A percentile compares a stretch with the other conserved stretches of the same genome.
These are phyloP conservation scores for Lepraria neglecta DNA, from an alignment of 495 filamentous ascomycete species.

Conservation along the genomic window DNA sequence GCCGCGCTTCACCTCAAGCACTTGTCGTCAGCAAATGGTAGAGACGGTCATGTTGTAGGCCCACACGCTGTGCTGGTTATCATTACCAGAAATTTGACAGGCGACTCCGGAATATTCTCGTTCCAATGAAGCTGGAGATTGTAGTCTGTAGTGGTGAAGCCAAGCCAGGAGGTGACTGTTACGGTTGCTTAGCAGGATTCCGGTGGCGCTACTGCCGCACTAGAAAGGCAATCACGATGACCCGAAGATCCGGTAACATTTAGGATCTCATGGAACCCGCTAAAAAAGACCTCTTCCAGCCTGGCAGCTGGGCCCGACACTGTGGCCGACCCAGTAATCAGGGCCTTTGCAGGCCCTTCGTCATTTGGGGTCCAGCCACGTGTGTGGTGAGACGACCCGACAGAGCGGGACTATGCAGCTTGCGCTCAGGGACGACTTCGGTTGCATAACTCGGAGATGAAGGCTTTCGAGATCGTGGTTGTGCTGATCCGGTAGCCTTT, in stretches of 20 bases:
- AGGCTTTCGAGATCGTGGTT: neutral
- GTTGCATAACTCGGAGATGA: no score
- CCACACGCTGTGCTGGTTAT: no score
- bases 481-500: neutral
- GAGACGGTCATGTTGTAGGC: neutral
- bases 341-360: neutral
- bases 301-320: neutral
- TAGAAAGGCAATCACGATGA: constrained; percentile 4
- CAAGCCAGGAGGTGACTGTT: constrained; percentile 1
- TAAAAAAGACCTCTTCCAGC: neutral
- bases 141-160: neutral
- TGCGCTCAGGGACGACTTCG: no score
- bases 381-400: neutral
- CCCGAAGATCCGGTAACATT: constrained; percentile 2
- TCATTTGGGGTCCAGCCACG: constrained; percentile 1
- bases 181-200: constrained; percentile 1
- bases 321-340: neutral
- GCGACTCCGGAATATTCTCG: no score
- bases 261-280: neutral
- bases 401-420: neutral
- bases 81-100: no score
- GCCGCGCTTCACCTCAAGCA: neutral
- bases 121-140: neutral
- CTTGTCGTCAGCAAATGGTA: neutral
- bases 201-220: constrained; percentile 8